Evolutionary conservation across 805 yeast species (phyloP).

Genomic region (Wickerhamiella hasegawae): DNA sequence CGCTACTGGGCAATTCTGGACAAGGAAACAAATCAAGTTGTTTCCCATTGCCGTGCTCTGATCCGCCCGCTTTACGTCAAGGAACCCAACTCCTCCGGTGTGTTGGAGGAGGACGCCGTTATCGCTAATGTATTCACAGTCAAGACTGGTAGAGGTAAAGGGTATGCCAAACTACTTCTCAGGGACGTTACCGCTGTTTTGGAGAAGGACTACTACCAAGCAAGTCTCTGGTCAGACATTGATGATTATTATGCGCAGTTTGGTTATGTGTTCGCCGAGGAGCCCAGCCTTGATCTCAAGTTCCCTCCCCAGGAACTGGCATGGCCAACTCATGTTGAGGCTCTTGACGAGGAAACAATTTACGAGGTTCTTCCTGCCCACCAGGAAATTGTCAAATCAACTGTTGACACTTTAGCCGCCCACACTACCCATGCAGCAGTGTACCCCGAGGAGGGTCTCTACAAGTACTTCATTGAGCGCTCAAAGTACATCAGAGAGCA

Average conservation of each 20-base stretch:
- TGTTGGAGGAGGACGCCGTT: constrained; percentile 13
- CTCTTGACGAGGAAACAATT: neutral
- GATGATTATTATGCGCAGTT: constrained; percentile 49
- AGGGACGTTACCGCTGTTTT: constrained; percentile 9
- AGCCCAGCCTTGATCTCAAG: neutral
- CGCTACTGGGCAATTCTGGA: constrained; percentile 5
- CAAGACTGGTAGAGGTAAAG: constrained; percentile 32
- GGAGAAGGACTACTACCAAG: constrained; percentile 15
- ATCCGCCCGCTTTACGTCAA: constrained; percentile 23
- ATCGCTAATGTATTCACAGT: constrained; percentile 49
- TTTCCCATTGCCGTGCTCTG: constrained; percentile 32
- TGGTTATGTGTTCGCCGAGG: constrained; percentile 26
- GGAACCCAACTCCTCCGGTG: constrained; percentile 10
- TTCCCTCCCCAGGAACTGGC: neutral
- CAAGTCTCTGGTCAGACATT: constrained; percentile 54
- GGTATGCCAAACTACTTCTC: constrained; percentile 39
- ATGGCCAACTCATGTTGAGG: constrained; percentile 2
- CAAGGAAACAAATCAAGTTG: constrained; percentile 8
- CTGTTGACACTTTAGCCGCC: neutral
- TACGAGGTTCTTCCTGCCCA: neutral
- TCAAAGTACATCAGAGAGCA: neutral
- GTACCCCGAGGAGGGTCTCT: neutral
- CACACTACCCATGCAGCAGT: neutral
- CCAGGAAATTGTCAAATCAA: neutral
- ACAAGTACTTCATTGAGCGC: neutral